These are phyloP conservation scores for Tricholoma saponaceum DNA, from an alignment of 768 basidiomycete species.

Conservation along the genomic window DNA sequence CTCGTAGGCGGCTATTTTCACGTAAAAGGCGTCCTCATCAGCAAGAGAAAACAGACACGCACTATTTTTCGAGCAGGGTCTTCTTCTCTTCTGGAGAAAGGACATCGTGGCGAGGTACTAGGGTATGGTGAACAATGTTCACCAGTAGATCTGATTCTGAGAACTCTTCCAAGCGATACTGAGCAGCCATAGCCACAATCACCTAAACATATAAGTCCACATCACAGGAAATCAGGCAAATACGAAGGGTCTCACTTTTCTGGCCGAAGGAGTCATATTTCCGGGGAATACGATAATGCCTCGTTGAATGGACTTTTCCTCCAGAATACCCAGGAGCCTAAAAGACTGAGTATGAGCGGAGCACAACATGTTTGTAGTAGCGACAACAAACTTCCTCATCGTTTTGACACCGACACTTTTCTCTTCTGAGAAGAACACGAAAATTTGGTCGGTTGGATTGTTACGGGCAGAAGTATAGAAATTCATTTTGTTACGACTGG, in stretches of 20 bases:
- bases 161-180: slow-evolving; percentile 92
- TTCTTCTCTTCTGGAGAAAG: slow-evolving; percentile 84
- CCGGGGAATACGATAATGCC: slow-evolving; percentile 96
- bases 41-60: slow-evolving; percentile 33
- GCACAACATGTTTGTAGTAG: slow-evolving; percentile 1
- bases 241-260: slow-evolving; percentile 59
- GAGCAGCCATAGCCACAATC: slow-evolving; percentile 82
- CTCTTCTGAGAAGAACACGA: slow-evolving; percentile 95
- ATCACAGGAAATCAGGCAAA: slow-evolving; percentile 9
- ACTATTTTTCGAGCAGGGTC: slow-evolving; percentile 89
- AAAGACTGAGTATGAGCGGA: slow-evolving; percentile 1
- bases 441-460: slow-evolving; percentile 77
- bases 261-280: slow-evolving; percentile 94
- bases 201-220: slow-evolving; percentile 48
- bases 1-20: slow-evolving; percentile 80
- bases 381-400: slow-evolving; percentile 82
- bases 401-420: slow-evolving; percentile 94
- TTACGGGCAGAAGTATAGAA: slow-evolving; percentile 79
- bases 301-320: slow-evolving; percentile 84
- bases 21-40: slow-evolving; percentile 10
- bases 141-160: slow-evolving; percentile 95
- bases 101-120: slow-evolving; percentile 92
- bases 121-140: slow-evolving; percentile 94
- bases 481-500: slow-evolving; percentile 82
- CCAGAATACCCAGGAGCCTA: slow-evolving; percentile 85